Conservation (phyloP, 192 early-diverging fungal species). For the Lobulomyces angularis region DNA sequence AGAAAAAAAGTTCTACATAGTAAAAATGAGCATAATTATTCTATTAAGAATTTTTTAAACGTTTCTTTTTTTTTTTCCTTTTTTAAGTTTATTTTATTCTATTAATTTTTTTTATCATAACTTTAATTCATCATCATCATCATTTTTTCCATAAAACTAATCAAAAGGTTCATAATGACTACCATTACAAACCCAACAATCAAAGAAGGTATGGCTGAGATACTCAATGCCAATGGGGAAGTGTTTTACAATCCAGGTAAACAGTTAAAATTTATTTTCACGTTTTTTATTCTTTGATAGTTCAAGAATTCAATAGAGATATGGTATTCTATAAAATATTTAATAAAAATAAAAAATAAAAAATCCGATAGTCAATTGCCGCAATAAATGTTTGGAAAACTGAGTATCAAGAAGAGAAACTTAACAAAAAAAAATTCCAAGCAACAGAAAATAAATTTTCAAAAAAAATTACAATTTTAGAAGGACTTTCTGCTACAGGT, state of each 20-base stretch:
- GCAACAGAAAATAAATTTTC: conserved; percentile 9
- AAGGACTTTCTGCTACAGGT: conserved; percentile 89
- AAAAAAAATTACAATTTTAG: conserved; percentile 50
- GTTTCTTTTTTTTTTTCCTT: too few species aligned
- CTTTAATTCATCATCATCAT: too few species aligned
- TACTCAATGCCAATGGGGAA: conserved; percentile 75
- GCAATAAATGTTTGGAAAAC: conserved; percentile 88
- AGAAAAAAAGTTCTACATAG: too few species aligned
- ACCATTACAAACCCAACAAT: too few species aligned
- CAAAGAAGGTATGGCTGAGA: conserved; percentile 67
- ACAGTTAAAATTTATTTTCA: conserved; percentile 6
- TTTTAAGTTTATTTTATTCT: too few species aligned
- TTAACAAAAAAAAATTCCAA: conserved; percentile 13
- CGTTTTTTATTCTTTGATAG: background rate
- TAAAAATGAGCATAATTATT: too few species aligned
- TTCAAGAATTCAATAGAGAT: conserved; percentile 80
- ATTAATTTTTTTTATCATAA: too few species aligned
- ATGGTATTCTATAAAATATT: conserved; percentile 29
- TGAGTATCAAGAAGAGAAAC: conserved; percentile 53
- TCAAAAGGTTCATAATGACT: too few species aligned
- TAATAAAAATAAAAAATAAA: background rate
- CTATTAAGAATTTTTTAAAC: too few species aligned
- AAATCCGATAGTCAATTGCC: conserved; percentile 60
- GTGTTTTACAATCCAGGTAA: conserved; percentile 99
- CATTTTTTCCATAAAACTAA: too few species aligned